These are phyloP conservation scores for Leishmania gerbilli DNA, from an alignment of 208 protist species.

Conservation along the genomic window DNA sequence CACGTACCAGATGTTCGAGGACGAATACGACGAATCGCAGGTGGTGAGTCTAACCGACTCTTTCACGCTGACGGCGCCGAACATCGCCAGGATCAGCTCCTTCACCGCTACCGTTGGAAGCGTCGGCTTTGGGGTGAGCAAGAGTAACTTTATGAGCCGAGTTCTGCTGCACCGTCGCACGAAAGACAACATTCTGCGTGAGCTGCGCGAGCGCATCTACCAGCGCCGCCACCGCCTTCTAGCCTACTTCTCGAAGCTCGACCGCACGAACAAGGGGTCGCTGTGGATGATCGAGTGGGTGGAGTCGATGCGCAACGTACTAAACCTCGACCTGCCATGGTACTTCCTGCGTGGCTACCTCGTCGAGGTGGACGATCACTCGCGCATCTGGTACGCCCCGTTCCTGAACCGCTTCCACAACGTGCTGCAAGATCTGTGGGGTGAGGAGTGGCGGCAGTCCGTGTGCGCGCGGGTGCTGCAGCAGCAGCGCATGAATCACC, in stretches of 20 bases:
- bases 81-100: slow-evolving; percentile 33
- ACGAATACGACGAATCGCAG: slow-evolving; percentile 66
- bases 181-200: slow-evolving; percentile 83
- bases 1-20: slow-evolving; percentile 81
- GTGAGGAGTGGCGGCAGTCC: slow-evolving; percentile 69
- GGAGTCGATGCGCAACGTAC: slow-evolving; percentile 85
- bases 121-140: background rate
- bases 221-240: slow-evolving; percentile 84
- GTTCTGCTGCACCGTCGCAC: slow-evolving; percentile 50
- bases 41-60: slow-evolving; percentile 59
- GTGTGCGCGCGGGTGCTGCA: slow-evolving; percentile 62
- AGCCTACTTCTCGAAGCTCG: slow-evolving; percentile 85
- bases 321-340: slow-evolving; percentile 87
- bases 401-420: slow-evolving; percentile 83
- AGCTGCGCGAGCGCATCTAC: slow-evolving; percentile 85
- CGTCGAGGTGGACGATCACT: slow-evolving; percentile 66
- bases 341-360: slow-evolving; percentile 88
- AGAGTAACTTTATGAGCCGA: slow-evolving; percentile 18
- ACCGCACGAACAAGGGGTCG: slow-evolving; percentile 89
- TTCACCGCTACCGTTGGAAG: slow-evolving; percentile 26
- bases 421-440: slow-evolving; percentile 68
- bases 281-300: slow-evolving; percentile 93
- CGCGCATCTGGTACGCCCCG: slow-evolving; percentile 73
- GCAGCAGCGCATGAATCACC: slow-evolving; percentile 82
- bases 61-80: slow-evolving; percentile 42